A percentile compares a stretch with the other conserved stretches of the same genome.
Evolutionary conservation across 192 early-diverging fungal species (phyloP).

Genomic region (Coemansia sp.): DNA sequence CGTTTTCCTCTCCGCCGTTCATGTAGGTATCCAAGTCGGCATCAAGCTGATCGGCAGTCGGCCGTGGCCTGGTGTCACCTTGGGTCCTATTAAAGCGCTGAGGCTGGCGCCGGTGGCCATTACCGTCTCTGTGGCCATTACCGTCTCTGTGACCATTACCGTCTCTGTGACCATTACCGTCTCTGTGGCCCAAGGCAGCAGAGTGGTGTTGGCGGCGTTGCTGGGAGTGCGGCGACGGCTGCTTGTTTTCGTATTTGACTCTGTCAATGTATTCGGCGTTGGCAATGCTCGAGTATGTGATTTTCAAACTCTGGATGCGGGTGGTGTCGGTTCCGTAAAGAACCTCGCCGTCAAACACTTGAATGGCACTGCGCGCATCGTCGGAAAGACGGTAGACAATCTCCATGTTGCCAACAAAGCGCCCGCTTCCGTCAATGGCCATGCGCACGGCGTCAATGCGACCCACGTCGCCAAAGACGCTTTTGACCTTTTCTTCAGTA

Average conservation of each 20-base stretch:
- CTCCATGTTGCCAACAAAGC: constrained; percentile 40
- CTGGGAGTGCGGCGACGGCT: constrained; percentile 14
- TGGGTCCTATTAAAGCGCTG: neutral
- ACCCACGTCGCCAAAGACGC: constrained; percentile 31
- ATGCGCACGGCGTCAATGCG: constrained; percentile 38
- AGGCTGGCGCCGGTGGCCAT: neutral
- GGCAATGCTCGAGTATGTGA: constrained; percentile 19
- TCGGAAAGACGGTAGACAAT: constrained; percentile 32
- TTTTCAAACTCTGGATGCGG: constrained; percentile 11
- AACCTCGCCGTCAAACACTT: constrained; percentile 44
- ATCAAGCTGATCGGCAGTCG: constrained; percentile 38
- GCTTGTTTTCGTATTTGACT: constrained; percentile 25
- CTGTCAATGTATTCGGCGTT: constrained; percentile 19
- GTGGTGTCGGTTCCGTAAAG: constrained; percentile 27
- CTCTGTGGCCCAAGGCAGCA: neutral
- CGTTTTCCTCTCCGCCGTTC: constrained; percentile 1
- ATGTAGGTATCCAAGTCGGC: constrained; percentile 49
- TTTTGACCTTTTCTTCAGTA: constrained; percentile 30
- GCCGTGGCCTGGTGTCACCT: neutral
- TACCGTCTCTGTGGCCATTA: neutral
- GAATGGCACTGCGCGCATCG: constrained; percentile 44
- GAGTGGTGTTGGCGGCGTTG: neutral
- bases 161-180: neutral
- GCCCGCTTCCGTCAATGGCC: constrained; percentile 23
- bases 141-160: neutral